These are phyloP conservation scores for Podospora tetraspora DNA, from an alignment of 495 filamentous ascomycete species.

Conservation along the genomic window DNA sequence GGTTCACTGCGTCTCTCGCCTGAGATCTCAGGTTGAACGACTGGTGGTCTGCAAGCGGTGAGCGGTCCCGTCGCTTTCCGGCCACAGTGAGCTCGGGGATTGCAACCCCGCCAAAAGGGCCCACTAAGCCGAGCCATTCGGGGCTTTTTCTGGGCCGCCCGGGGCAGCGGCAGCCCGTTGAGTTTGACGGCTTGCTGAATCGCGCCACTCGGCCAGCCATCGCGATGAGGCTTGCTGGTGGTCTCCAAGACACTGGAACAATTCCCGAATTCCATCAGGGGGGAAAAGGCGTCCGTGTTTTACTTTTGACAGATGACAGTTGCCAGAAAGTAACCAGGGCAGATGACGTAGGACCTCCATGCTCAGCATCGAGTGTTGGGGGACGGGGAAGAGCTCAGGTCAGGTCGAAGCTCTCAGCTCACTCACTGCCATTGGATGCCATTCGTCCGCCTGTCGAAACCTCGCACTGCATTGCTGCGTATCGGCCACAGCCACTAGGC, in stretches of 20 bases:
- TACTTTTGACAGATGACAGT: background rate
- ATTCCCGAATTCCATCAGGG: background rate
- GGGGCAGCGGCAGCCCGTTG: background rate
- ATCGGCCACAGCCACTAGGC: background rate
- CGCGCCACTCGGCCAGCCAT: background rate
- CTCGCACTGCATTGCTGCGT: background rate
- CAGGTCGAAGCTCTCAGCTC: background rate
- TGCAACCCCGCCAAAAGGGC: slow-evolving; percentile 2
- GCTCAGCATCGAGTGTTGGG: no score
- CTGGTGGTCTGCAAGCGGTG: background rate
- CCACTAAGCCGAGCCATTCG: slow-evolving; percentile 11
- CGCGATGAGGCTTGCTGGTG: background rate
- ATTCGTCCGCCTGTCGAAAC: background rate
- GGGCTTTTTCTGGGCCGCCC: slow-evolving; percentile 10
- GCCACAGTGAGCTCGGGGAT: background rate
- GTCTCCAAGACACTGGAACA: background rate
- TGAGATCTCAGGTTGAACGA: background rate
- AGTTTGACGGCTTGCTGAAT: background rate
- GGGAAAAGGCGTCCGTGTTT: background rate
- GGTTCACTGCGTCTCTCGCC: background rate
- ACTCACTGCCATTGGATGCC: background rate
- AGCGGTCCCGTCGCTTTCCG: background rate
- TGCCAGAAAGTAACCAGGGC: background rate
- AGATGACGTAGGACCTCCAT: background rate
- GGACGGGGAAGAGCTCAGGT: no score